Conservation (phyloP, 2,329 filamentous ascomycete species). For the Ilyonectria destructans region DNA sequence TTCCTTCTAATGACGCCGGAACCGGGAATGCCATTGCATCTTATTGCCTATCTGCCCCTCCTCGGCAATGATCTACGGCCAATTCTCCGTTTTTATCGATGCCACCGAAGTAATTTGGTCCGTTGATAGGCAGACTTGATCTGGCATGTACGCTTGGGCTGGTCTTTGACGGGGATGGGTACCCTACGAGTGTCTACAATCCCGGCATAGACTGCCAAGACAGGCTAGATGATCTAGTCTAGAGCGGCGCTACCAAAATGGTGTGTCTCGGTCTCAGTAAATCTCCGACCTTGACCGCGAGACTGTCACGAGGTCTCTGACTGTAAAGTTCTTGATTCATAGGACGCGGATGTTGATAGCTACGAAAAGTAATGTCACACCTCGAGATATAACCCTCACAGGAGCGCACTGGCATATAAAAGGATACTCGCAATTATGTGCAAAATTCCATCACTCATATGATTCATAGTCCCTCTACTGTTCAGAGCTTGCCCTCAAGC, state of each 20-base stretch:
- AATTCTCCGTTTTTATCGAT: not conserved
- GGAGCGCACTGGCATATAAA: not conserved
- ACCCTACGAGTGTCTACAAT: not conserved
- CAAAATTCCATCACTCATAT: too few relatives aligned
- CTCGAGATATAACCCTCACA: too few relatives aligned
- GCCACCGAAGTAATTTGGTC: not conserved
- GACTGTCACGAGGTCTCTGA: not conserved
- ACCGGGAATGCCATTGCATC: conserved; percentile 15
- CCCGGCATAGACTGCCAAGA: not conserved
- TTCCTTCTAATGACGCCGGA: conserved; percentile 6
- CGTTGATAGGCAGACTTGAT: not conserved
- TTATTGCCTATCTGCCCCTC: conserved; percentile 22
- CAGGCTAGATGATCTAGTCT: not conserved
- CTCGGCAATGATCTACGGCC: not conserved
- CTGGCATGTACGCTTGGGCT: not conserved
- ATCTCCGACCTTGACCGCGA: not conserved
- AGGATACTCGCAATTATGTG: not conserved
- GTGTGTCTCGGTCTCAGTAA: not conserved
- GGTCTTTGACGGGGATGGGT: not conserved
- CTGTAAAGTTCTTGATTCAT: not conserved
- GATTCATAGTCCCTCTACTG: not conserved
- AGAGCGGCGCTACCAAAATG: not conserved
- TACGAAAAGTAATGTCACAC: not conserved
- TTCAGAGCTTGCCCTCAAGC: conserved; percentile 4
- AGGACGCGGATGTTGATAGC: too few relatives aligned